Evolutionary conservation across 768 basidiomycete genomes (phyloP).

Genomic region (Agrocybe pediades): DNA sequence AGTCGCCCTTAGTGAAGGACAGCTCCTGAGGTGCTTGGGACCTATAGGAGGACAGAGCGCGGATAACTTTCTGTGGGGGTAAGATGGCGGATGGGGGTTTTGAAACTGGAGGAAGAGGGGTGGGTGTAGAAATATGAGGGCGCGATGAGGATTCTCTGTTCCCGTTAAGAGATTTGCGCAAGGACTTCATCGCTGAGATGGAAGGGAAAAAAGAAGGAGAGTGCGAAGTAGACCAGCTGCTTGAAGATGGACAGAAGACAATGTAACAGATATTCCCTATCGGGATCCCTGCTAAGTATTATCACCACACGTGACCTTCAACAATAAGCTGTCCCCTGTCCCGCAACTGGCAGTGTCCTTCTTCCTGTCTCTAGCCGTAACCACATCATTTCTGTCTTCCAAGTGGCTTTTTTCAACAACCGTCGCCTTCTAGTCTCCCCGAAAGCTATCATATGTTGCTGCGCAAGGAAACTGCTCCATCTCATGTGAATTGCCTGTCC

Average conservation of each 20-base stretch:
- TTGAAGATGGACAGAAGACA: constrained; percentile 6
- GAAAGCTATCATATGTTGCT: neutral
- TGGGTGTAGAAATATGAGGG: constrained; percentile 70
- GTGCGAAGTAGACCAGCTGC: neutral
- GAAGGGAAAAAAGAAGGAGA: constrained; percentile 9
- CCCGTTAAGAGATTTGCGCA: constrained; percentile 79
- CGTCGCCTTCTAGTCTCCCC: neutral
- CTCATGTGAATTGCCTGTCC: neutral
- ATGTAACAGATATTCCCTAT: constrained; percentile 6
- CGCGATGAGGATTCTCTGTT: constrained; percentile 57
- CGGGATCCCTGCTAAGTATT: constrained; percentile 7
- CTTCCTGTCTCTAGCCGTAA: neutral
- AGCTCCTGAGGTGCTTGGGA: constrained; percentile 83
- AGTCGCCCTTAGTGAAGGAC: constrained; percentile 91
- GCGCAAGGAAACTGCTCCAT: neutral
- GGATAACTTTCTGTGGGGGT: constrained; percentile 95
- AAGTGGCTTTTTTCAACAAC: neutral
- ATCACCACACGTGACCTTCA: constrained; percentile 13
- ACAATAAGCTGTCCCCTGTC: constrained; percentile 10
- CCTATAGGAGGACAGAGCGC: constrained; percentile 68
- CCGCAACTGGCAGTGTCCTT: neutral
- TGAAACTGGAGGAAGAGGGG: constrained; percentile 66
- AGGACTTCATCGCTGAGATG: constrained; percentile 64
- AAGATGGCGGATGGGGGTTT: constrained; percentile 71
- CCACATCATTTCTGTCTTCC: neutral